A percentile compares a stretch with the other conserved stretches of the same genome.
Evolutionary conservation across 148 eudicot genomes (phyloP).

Genomic region (Beta vulgaris): DNA sequence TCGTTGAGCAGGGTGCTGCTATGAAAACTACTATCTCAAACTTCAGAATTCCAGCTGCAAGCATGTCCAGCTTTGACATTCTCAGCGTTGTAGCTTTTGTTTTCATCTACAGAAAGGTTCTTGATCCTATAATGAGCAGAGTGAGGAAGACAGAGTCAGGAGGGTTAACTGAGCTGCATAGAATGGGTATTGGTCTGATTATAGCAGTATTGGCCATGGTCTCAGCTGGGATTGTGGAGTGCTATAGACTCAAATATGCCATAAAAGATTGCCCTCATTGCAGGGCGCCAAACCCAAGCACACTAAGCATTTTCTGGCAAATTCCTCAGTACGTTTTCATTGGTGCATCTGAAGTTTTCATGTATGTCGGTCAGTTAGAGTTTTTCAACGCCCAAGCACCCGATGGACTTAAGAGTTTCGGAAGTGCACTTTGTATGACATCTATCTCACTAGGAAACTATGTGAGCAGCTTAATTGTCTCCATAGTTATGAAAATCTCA

Average conservation of each 20-base stretch:
- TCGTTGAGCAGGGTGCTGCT: conserved; percentile 83
- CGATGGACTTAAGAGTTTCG: conserved; percentile 85
- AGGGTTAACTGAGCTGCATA: conserved; percentile 80
- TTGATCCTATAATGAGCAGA: conserved; percentile 55
- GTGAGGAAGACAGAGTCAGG: conserved; percentile 41
- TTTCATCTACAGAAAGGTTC: conserved; percentile 54
- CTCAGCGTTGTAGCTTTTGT: conserved; percentile 72
- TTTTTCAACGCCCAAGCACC: conserved; percentile 92
- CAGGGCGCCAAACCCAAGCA: conserved; percentile 46
- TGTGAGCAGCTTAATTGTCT: conserved; percentile 70
- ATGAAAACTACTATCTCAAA: conserved; percentile 59
- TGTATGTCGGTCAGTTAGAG: conserved; percentile 89
- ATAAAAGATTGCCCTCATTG: conserved; percentile 54
- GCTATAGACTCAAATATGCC: conserved; percentile 64
- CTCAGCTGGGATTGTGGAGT: conserved; percentile 73
- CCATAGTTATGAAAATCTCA: conserved; percentile 70
- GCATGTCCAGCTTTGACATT: conserved; percentile 93
- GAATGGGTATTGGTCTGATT: conserved; percentile 87
- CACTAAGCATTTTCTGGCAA: conserved; percentile 86
- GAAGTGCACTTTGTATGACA: conserved; percentile 94
- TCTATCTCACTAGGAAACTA: conserved; percentile 92
- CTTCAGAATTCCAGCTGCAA: conserved; percentile 81
- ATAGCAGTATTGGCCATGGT: conserved; percentile 82
- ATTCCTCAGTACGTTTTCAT: conserved; percentile 75
- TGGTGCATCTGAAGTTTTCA: conserved; percentile 92